Evolutionary conservation across 495 filamentous ascomycete genomes (phyloP).

Genomic region (Xylaria scruposa): DNA sequence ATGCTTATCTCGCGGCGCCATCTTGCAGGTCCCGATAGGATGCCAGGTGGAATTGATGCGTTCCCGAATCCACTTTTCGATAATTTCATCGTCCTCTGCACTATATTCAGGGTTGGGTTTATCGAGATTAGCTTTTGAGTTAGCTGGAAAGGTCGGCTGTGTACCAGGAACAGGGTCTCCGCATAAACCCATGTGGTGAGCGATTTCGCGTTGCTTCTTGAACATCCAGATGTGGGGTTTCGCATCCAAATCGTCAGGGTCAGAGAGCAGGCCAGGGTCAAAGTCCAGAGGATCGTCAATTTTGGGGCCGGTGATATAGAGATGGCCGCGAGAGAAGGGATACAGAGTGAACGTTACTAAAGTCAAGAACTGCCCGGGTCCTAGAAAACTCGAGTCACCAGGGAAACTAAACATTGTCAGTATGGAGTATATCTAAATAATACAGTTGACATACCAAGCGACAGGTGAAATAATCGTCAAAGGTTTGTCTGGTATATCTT

Average conservation of each 20-base stretch:
- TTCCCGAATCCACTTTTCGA: constrained; percentile 50
- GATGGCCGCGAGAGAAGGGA: constrained; percentile 52
- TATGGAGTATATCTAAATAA: neutral
- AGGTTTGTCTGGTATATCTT: constrained; percentile 39
- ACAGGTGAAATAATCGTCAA: constrained; percentile 39
- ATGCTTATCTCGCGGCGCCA: constrained; percentile 43
- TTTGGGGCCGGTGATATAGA: constrained; percentile 48
- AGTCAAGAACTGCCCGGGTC: constrained; percentile 44
- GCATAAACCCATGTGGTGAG: constrained; percentile 52
- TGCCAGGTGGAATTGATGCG: constrained; percentile 57
- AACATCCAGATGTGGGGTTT: constrained; percentile 48
- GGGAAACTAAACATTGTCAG: constrained; percentile 29
- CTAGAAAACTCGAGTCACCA: constrained; percentile 38
- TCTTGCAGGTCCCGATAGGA: constrained; percentile 52
- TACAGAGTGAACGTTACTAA: constrained; percentile 45
- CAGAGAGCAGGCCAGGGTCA: constrained; percentile 44
- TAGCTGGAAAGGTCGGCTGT: constrained; percentile 51
- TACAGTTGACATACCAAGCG: neutral
- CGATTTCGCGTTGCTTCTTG: constrained; percentile 53
- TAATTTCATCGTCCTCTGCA: constrained; percentile 49
- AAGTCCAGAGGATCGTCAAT: constrained; percentile 38
- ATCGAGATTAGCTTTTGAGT: constrained; percentile 39
- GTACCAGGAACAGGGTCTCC: constrained; percentile 49
- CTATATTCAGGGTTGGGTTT: constrained; percentile 46
- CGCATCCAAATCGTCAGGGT: constrained; percentile 41